Evolutionary conservation across 2,329 filamentous ascomycete genomes (phyloP), one percentile per base, ranked within the genome.

Genomic region (Botrytis byssoidea): DNA sequence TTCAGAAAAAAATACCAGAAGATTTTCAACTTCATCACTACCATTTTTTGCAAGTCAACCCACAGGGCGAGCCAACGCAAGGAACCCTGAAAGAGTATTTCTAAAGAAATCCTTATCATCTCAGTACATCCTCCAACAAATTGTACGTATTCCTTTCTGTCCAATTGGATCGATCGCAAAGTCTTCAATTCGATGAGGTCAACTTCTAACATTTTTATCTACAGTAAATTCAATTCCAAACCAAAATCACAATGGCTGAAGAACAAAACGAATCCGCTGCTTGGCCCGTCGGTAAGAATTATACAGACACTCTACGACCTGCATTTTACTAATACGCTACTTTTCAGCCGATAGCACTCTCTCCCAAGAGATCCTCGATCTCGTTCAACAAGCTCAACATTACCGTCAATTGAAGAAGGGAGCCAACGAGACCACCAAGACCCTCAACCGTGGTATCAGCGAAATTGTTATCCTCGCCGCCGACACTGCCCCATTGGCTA

Each of bases 391-490:
- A 76, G 79, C 81, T 73, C 81, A 79, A 60, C 82, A 92, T 85
- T 87, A 89, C 81, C 88, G 91, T 70, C 93, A 96, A 87, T 85
- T 95, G 78, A 96, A 96, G 88, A 97, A 96, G 87, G 93, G 93
- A 76, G 93, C 93, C 82, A 95, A 95, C 88, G 92, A 93, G 83
- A 86, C 90, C 55, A 97, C 93, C 82, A 97, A 97, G 88, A 92
- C 93, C 1, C 88, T 97, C 69, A 97, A 96, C 86, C 92, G 95
- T 79, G 95, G 95, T 85, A 94, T 95, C 76, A 90, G 90, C 78
- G 95, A 98, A 85, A 86, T 98, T 77, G 91, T 97, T 81, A 89
- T 98, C 79, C 90, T 98, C 72, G 94, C 94, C 66, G 94, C 93
- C 77, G 95, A 98, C 83, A 96, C 94, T 79, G 88, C 89, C 74